Evolutionary conservation across 257 asterid species (phyloP).

Genomic region (Nicotiana obtusifolia): DNA sequence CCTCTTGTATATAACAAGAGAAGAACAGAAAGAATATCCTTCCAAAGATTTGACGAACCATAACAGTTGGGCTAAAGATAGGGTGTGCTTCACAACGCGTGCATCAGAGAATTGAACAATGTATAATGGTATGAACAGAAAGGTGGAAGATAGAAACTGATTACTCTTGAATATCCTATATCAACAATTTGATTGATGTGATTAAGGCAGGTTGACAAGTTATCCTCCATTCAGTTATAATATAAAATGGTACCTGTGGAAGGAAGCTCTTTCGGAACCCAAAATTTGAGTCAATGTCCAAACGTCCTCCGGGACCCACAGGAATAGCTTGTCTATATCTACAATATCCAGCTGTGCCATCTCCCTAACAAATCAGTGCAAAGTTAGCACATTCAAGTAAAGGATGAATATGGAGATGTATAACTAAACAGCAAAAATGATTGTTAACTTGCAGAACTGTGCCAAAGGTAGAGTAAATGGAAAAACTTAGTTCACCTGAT

Average conservation of each 20-base stretch:
- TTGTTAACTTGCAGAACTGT: neutral
- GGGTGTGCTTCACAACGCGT: neutral
- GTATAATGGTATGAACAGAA: neutral
- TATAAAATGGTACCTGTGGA: slow-evolving; percentile 53
- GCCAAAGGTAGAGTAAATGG: neutral
- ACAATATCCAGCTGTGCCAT: slow-evolving; percentile 71
- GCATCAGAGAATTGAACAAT: neutral
- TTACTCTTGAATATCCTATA: neutral
- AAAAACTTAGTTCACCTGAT: slow-evolving; percentile 43
- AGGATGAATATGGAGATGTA: neutral
- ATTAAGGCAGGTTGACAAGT: neutral
- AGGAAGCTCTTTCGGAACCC: slow-evolving; percentile 70
- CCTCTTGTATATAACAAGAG: neutral
- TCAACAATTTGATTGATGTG: neutral
- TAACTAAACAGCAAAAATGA: neutral
- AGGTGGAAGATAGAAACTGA: neutral
- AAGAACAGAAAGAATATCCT: neutral
- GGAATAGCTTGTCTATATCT: slow-evolving; percentile 87
- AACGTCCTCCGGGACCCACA: slow-evolving; percentile 60
- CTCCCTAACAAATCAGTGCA: slow-evolving; percentile 35
- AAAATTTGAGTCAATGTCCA: slow-evolving; percentile 58
- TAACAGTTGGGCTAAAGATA: neutral
- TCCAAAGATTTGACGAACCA: neutral
- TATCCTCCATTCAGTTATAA: neutral
- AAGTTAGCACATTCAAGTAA: neutral